Percentiles rank a stretch among this genome's conserved stretches.
phyloP scores from a whole-genome alignment of 352 stramenopile genomes.

The Phytophthora quininea region DNA sequence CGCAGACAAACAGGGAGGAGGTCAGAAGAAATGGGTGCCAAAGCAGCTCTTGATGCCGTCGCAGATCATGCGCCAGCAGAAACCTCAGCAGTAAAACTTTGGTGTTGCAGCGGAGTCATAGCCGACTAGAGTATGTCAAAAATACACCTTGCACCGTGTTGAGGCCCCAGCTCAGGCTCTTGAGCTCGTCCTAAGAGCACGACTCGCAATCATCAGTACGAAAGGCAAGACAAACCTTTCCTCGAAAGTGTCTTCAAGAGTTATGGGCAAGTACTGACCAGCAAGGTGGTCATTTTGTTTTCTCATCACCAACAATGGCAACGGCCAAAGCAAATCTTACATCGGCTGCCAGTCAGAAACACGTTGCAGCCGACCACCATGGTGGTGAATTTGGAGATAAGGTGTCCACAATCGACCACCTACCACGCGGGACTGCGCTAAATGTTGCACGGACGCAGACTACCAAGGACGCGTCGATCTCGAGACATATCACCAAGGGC shows the following conservation, averaged over 20 bases:
- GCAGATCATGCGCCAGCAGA: conserved; percentile 57
- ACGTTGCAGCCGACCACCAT: background rate
- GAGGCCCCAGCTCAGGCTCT: conserved; percentile 11
- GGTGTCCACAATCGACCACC: conserved; percentile 25
- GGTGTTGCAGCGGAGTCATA: background rate
- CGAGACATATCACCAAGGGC: background rate
- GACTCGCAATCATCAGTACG: conserved; percentile 13
- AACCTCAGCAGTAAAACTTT: conserved; percentile 36
- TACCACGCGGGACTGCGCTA: conserved; percentile 54
- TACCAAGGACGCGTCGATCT: conserved; percentile 11
- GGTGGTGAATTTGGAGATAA: conserved; percentile 8
- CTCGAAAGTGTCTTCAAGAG: no score
- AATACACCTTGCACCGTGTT: conserved; percentile 25
- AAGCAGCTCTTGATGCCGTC: conserved; percentile 58
- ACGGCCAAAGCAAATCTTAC: conserved; percentile 10
- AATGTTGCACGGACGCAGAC: conserved; percentile 50
- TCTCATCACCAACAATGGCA: conserved; percentile 21
- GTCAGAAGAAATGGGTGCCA: conserved; percentile 39
- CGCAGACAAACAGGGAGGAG: conserved; percentile 5
- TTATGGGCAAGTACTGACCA: background rate
- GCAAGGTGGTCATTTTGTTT: conserved; percentile 12
- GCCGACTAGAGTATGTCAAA: conserved; percentile 36
- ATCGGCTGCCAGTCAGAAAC: background rate
- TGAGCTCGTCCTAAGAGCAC: conserved; percentile 35
- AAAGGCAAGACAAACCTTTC: conserved; percentile 10